phyloP scores from a whole-genome alignment of 1,139 yeast genomes.

The Entelexis paramagnoliae region DNA sequence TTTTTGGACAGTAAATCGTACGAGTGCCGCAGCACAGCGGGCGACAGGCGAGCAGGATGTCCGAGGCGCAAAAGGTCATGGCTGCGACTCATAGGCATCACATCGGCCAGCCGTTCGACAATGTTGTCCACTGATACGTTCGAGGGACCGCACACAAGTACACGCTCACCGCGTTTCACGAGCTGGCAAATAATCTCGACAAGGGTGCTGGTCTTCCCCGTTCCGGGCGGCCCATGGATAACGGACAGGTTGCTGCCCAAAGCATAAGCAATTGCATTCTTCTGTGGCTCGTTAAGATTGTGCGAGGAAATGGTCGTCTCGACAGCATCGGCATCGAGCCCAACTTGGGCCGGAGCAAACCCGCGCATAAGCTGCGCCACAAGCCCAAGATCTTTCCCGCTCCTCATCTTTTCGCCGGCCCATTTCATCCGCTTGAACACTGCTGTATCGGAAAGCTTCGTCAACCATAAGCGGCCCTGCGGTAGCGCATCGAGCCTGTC shows the following conservation, averaged over 20 bases:
- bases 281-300: conserved; percentile 61
- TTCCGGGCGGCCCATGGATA: conserved; percentile 73
- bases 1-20: conserved; percentile 61
- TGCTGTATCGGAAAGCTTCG: conserved; percentile 33
- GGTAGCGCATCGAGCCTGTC: conserved; percentile 28
- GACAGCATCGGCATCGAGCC: conserved; percentile 3
- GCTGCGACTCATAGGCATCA: conserved; percentile 33
- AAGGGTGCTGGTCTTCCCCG: conserved; percentile 75
- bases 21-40: conserved; percentile 57
- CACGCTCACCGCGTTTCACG: conserved; percentile 49
- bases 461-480: conserved; percentile 33
- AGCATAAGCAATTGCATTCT: conserved; percentile 46
- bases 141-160: conserved; percentile 90
- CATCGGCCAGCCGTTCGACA: conserved; percentile 54
- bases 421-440: conserved; percentile 67
- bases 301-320: conserved; percentile 38
- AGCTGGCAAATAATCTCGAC: conserved; percentile 78
- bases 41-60: conserved; percentile 79
- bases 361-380: conserved; percentile 28
- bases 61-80: conserved; percentile 69
- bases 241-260: conserved; percentile 39
- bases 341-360: conserved; percentile 24
- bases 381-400: conserved; percentile 34
- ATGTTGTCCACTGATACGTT: conserved; percentile 78
- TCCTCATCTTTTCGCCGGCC: conserved; percentile 46